Base-by-base conservation (phyloP, 495 filamentous ascomycete species). In the Aspergillus homomorphus region DNA sequence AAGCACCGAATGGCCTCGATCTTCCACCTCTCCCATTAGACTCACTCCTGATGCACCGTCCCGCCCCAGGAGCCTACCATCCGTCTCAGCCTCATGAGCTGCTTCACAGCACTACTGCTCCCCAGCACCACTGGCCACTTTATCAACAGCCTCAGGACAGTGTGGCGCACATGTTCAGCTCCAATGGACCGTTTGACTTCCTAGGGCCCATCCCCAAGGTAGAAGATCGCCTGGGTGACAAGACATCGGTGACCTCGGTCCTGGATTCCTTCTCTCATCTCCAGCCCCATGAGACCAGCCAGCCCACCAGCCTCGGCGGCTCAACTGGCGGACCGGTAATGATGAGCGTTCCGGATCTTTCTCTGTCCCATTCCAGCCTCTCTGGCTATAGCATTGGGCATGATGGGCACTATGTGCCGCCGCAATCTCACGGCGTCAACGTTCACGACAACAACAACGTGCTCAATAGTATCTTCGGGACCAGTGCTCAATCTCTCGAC, bases 1-100 rank as follows among this genome's bases (percentile, higher is more conserved):
- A 68, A 23, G 59, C 73, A 15, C 52, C 56, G 16, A 61, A 66
- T 19, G 72, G 70, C 4, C 70, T 77, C n/a, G 73, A 74, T 43
- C 69, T 77, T 16, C 73, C 73, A 41, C 73, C 75, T 45, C 66
- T 77, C 19, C 72, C 74, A 9, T 56, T 77, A 41, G 74, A 78
- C 28, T 71, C 74, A 0, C 71, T 76, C 42, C 62, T 73, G 22
- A 59, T 75, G 54, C 72, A 64, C 58, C 73, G 73, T 46, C 70
- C 69, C 8, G 58, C 68, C 23, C 65, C 71, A 9, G 62, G 53
- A 53, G 57, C 73, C 12, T 79, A 79, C 60, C 73, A 76, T 9
- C 55, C 66, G 1, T 62, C 66, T 20, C 71, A 72, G 15, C 55
- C 66, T 9, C 73, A 76, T n/a, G 69, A 73, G 33, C 49, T 74